Base-by-base conservation (phyloP, 768 basidiomycete genomes). In the Xerocomus potaroensis region DNA sequence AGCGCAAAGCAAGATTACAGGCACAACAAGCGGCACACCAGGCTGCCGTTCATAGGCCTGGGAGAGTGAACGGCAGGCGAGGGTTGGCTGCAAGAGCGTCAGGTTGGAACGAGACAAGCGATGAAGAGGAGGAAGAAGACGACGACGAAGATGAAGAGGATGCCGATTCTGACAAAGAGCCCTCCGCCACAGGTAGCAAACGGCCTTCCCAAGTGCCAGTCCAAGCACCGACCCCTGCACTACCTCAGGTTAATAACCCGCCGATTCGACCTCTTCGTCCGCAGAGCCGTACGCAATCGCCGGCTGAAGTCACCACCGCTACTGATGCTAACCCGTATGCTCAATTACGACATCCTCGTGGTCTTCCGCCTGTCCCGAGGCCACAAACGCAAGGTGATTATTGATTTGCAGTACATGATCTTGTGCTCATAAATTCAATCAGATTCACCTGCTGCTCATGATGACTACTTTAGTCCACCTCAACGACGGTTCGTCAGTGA, bases 21-120 rank as follows among this genome's bases (percentile, higher is more conserved):
- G 90, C 86, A 10, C 86, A 89, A 54, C 86, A 91, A 59, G 85
- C 80, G 36, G 90, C 89, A 1, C 79, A 84, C 26, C 80, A 91
- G 34, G 86, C 86, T 32, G 91, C 87, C 10, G 79, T 74, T 35
- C 80, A 83, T 47, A 79, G 78, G 58, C 93, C 85, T 36, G 93
- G 85, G 43, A 73, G 83, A 60, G 72, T 65, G 26, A 71, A 71
- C 15, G 74, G 66, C 27, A 69, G 53, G 55, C 57, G 58, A 54
- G 65, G 56, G 55, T 71, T 68, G n/a, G 73, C 76, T 56, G 71
- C 68, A 26, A 70, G 63, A 41, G 44, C 50, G 10, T 64, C 67
- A 6, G 73, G 71, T 14, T 81, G 81, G 78, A 75, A 71, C 33
- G 85, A 83, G 57, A 88, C 85, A 57, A 87, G 86, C 46, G 87